phyloP scores from a whole-genome alignment of 208 protist species.

The Acanthamoeba culbertsoni region DNA sequence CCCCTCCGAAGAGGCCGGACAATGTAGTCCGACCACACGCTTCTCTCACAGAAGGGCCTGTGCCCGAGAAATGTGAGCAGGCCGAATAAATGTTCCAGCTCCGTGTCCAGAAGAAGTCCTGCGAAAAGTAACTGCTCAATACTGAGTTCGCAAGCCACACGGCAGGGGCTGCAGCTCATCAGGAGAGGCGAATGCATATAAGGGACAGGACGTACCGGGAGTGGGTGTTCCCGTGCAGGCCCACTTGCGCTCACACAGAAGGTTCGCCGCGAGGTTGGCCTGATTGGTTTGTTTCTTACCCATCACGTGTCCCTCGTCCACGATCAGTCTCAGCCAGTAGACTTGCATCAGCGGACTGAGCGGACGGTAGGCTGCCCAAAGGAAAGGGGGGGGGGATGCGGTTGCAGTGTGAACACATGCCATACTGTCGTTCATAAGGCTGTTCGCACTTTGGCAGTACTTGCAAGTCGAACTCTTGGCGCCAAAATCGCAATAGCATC shows the following conservation, averaged over 20 bases:
- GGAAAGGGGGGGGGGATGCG: neutral
- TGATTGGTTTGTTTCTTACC: conserved; percentile 62
- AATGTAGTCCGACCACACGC: neutral
- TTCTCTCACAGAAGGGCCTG: conserved; percentile 13
- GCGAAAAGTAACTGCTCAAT: too few relatives aligned
- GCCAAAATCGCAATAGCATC: conserved; percentile 26
- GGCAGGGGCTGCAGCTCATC: too few relatives aligned
- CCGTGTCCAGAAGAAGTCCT: conserved; percentile 18
- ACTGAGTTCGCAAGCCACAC: too few relatives aligned
- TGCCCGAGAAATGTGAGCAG: conserved; percentile 58
- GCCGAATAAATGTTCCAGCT: conserved; percentile 57
- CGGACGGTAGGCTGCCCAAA: neutral
- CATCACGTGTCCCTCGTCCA: conserved; percentile 74
- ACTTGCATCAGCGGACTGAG: conserved; percentile 54
- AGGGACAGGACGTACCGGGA: neutral
- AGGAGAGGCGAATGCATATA: neutral
- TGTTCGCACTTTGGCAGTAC: neutral
- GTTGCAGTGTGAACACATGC: too few relatives aligned
- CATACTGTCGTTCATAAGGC: neutral
- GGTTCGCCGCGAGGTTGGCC: neutral
- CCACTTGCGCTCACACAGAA: conserved; percentile 62
- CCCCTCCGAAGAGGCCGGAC: conserved; percentile 43
- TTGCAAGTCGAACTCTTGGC: conserved; percentile 9
- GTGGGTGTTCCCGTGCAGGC: conserved; percentile 70
- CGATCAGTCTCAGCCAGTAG: conserved; percentile 71